A percentile compares a stretch with the other conserved stretches of the same genome.
Evolutionary conservation across 495 filamentous ascomycete genomes (phyloP).

Genomic region (Massariosphaeria phaeospora): DNA sequence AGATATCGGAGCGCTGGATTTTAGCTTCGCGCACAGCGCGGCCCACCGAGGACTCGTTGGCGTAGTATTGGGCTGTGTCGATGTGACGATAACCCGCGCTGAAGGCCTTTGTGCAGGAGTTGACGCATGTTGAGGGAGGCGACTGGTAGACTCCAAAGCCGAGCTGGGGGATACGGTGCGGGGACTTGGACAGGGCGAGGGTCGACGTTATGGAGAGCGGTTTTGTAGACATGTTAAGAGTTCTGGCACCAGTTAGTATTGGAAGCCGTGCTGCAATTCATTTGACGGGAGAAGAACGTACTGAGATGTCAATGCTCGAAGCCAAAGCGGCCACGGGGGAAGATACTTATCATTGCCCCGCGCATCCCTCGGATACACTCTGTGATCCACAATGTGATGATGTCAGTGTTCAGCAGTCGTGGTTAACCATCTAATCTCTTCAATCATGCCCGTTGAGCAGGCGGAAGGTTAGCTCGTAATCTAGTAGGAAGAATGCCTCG

Average conservation of each 20-base stretch:
- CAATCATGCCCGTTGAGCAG: no score
- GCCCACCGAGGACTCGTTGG: constrained; percentile 63
- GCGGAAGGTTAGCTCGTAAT: no score
- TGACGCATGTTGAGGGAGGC: constrained; percentile 46
- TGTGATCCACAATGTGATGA: constrained; percentile 17
- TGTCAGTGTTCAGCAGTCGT: neutral
- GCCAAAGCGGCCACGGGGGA: neutral
- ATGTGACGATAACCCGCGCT: constrained; percentile 64
- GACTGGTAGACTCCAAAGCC: constrained; percentile 71
- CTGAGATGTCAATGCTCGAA: no score
- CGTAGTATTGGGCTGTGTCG: constrained; percentile 68
- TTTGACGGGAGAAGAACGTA: no score
- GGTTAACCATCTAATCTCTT: neutral
- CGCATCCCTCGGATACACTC: neutral
- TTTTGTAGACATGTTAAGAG: neutral
- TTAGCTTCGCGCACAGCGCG: constrained; percentile 53
- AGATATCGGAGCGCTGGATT: constrained; percentile 55
- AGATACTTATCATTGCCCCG: neutral
- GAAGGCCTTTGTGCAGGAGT: constrained; percentile 58
- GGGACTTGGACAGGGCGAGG: constrained; percentile 53
- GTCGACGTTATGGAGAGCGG: constrained; percentile 45
- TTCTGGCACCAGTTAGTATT: no score
- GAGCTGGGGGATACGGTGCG: constrained; percentile 57
- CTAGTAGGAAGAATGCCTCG: no score
- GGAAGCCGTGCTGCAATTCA: no score